Percentiles rank a stretch among this genome's conserved stretches.
Conservation (phyloP, 2,329 filamentous ascomycete species). For the Arthroderma sp. region DNA sequence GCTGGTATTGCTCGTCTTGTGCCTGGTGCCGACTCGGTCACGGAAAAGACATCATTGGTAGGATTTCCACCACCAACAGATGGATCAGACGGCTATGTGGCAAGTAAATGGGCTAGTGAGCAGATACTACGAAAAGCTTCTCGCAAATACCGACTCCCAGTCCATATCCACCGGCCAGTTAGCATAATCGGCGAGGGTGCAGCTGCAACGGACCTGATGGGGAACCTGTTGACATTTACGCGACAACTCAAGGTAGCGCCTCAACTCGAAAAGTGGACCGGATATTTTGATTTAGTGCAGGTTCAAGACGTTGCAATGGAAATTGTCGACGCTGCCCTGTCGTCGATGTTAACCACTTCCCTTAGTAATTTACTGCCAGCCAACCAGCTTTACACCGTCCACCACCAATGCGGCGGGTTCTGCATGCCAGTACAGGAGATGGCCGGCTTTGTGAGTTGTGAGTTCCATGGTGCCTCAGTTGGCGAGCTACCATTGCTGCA, state of each 20-base stretch:
- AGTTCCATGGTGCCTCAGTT: neutral
- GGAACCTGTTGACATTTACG: slow-evolving; percentile 7
- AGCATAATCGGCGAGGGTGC: slow-evolving; percentile 6
- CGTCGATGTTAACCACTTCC: no score
- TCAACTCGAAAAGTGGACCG: slow-evolving; percentile 2
- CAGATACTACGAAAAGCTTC: slow-evolving; percentile 14
- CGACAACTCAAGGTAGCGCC: slow-evolving; percentile 5
- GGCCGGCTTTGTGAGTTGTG: neutral
- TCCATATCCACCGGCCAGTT: slow-evolving; percentile 3
- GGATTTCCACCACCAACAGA: slow-evolving; percentile 9
- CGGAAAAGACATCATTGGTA: slow-evolving; percentile 9
- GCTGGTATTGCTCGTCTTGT: slow-evolving; percentile 19
- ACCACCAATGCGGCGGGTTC: neutral
- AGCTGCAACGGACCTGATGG: slow-evolving; percentile 7
- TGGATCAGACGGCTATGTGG: slow-evolving; percentile 24
- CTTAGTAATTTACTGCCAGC: no score
- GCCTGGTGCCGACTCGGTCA: slow-evolving; percentile 10
- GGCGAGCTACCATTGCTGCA: neutral
- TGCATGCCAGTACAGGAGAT: neutral
- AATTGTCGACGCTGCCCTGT: slow-evolving; percentile 1
- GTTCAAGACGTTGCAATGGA: slow-evolving; percentile 5
- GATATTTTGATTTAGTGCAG: slow-evolving; percentile 7
- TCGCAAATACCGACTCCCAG: neutral
- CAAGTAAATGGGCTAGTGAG: slow-evolving; percentile 30
- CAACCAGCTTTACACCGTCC: neutral